Base-by-base conservation (phyloP, 331 rosid genomes). In the Acacia concinna region DNA sequence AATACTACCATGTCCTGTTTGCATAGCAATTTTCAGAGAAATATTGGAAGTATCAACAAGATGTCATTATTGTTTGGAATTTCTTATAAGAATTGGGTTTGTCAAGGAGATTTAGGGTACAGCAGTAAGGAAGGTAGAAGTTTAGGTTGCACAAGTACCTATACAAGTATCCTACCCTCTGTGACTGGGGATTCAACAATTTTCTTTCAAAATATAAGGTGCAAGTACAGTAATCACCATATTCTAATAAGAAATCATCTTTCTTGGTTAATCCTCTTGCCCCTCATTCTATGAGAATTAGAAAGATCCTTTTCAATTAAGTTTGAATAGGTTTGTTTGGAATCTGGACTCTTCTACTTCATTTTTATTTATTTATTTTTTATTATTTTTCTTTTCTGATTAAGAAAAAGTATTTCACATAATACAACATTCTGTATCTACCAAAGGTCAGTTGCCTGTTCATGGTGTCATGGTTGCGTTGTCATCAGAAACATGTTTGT, bases 1-100 rank as follows among this genome's bases (percentile, higher is more conserved):
- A 93, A 91, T 68, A 95, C 94, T 38, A 93, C 93, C 99, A 93
- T 95, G 82, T 95, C 98, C 99, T 95, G 92, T 71, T 81, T 51
- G 78, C 71, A 82, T 30, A 83, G 44, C 40, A 75, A 81, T 69
- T 64, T 12, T 66, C 71, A 60, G 81, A 38, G 75, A 62, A 76
- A 65, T 63, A 84, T 30, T 49, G 71, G 32, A 76, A 27, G 38
- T 62, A 63, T 81, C 17, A 27, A 59, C 3, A 27, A 27, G 35
- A 27, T 12, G 4, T 27, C 65, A 27, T 21, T 21, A 52, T 52
- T 6, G 59, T 20, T 51, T 18, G 59, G 59, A 51, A 20, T n/a
- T 51, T 51, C 11, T 20, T 14, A 46, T 4, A 51, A 20, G 27
- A 51, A 51, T 51, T 7, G 59, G 59, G 3, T 20, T 51, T 51